Base-by-base conservation (phyloP, 2,329 filamentous ascomycete species). In the Fusarium staphyleae region DNA sequence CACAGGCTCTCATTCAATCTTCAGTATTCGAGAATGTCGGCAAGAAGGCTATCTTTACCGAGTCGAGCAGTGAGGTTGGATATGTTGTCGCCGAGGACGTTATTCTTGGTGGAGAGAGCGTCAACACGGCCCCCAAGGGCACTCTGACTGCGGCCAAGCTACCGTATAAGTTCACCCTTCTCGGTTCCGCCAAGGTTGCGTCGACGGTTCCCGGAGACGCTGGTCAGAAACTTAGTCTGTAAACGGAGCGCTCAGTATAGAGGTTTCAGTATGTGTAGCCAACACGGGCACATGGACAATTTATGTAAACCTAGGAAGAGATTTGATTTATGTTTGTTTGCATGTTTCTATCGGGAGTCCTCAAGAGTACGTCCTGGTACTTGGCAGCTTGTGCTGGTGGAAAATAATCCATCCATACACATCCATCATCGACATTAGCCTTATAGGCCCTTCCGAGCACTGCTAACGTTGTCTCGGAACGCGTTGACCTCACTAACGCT, bases 41-140 rank as follows among this genome's bases (percentile, higher is more conserved):
- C 7, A 66, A 66, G 35, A 66, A 66, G 22, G 63, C 63, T 1
- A 65, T 65, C n/a, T 65, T 58, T 12, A 65, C 52, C 1, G 62
- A 65, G 30, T 65, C 59, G 2, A 65, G 62, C 29, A 14, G 22
- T 0, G 39, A 63, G 2, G 39, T 50, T 0, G 60, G 60, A 4
- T 63, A 61, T 10, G 60, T 63, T 0, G 53, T 61, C 1, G 53
- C 60, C 0, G 44, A 63, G 14, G 60, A 63, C n/a, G 60, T 64
- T 0, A 9, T 62, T 3, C 47, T 64, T 0, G 50, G 54, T 1
- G 61, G 57, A 0, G 36, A 63, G 16, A 62, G 61, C 2, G 33
- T 48, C 9, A 64, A 64, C 9, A 62, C 53, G 0, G 61, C 61
- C 5, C 32, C 37, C 0, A 53, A 42, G 12, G 61, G 61, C 0